Evolutionary conservation across 2,329 filamentous ascomycete species (phyloP).

Genomic region (Esteya vermicola): DNA sequence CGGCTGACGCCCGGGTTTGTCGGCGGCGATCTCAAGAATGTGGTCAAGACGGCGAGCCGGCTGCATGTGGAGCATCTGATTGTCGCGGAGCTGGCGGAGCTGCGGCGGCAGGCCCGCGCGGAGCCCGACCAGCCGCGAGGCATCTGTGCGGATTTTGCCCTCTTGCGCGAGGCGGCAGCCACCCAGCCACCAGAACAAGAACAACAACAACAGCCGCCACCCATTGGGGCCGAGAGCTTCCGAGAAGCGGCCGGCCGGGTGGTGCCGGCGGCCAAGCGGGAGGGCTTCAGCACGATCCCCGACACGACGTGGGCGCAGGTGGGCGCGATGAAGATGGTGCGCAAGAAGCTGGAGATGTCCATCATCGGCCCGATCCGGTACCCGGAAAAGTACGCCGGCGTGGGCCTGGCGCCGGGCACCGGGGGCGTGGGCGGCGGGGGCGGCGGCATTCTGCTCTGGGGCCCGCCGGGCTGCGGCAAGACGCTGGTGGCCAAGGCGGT

Average conservation of each 20-base stretch:
- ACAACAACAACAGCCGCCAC: conserved; percentile 9
- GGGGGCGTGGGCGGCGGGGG: no score
- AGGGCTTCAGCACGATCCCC: conserved; percentile 90
- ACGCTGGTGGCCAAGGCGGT: conserved; percentile 93
- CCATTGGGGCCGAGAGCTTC: conserved; percentile 48
- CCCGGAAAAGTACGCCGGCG: conserved; percentile 59
- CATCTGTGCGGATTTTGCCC: background rate
- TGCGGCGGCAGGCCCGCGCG: background rate
- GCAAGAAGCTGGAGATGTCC: conserved; percentile 66
- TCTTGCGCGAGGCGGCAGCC: conserved; percentile 10
- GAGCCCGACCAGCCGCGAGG: background rate
- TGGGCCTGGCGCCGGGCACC: conserved; percentile 70
- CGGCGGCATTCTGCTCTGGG: conserved; percentile 87
- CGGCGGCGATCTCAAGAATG: conserved; percentile 67
- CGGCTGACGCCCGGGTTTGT: conserved; percentile 87
- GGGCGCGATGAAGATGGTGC: conserved; percentile 66
- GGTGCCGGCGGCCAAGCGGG: conserved; percentile 70
- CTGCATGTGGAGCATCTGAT: background rate
- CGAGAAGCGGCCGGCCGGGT: conserved; percentile 59
- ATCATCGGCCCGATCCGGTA: conserved; percentile 83
- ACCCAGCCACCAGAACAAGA: background rate
- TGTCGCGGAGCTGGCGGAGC: background rate
- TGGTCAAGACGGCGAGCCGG: conserved; percentile 29
- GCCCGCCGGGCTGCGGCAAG: conserved; percentile 91
- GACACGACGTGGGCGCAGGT: conserved; percentile 89